Evolutionary conservation across 2,329 filamentous ascomycete genomes (phyloP), one percentile per base, ranked within the genome.

Genomic region (Fusarium equiseti): DNA sequence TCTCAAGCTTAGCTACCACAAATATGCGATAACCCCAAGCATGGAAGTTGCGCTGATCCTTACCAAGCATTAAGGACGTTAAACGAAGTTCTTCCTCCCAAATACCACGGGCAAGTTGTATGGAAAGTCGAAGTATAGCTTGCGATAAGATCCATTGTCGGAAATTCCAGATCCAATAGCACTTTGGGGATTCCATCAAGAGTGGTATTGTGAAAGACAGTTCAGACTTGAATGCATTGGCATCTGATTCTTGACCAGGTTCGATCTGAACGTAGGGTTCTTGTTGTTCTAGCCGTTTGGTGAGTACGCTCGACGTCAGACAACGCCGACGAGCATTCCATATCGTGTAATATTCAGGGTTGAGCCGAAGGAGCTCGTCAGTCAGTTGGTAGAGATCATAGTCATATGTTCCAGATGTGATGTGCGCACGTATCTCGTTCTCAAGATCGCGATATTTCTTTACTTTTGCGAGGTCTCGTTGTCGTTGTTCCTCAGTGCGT

Each of bases 251-350:
- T 4, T 38, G 35, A 4, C 3, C 3, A 1, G 3, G 1, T n/a
- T 4, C 16, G 6, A n/a, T 1, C 35, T 38, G 16, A n/a, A 4
- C 5, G 2, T 6, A 4, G 9, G 1, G 16, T 3, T 38, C 8
- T 38, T 38, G 16, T 18, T 38, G 16, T 6, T 11, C 35, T 6
- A 0, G 3, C 5, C 35, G 9, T n/a, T 38, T 11, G 9, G 16
- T 11, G 5, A 38, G 35, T 1, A n/a, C 2, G 9, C 6, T n/a
- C 0, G 35, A 38, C 3, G 6, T n/a, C 3, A 38, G 1, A 1
- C 35, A 38, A 7, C 35, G 35, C 9, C 35, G 35, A 38, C 35
- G 35, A 6, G n/a, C 18, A 38, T 38, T 38, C 35, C 35, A n/a
- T n/a, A 38, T 38, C 6, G 35, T 38, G 18, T 38, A 38, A n/a